phyloP scores from a whole-genome alignment of 306 rosid genomes.

The Pterocarpus macrocarpus region DNA sequence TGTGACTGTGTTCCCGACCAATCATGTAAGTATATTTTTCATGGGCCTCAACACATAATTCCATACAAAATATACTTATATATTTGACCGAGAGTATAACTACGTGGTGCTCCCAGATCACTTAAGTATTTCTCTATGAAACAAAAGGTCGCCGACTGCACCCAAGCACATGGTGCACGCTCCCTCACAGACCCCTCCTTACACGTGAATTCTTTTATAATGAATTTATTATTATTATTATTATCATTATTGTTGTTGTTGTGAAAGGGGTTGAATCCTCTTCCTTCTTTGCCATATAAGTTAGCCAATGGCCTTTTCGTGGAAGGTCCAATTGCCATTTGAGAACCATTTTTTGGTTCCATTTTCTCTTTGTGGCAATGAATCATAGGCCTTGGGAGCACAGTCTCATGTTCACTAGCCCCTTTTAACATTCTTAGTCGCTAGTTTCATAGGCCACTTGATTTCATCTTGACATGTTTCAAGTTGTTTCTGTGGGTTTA shows the following conservation, averaged over 20 bases:
- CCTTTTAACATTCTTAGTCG: not conserved
- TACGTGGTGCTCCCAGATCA: too few relatives aligned
- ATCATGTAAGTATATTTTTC: too few relatives aligned
- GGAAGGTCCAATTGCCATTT: slow-evolving; percentile 30
- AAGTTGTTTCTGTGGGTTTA: slow-evolving; percentile 27
- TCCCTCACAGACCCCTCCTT: slow-evolving; percentile 55
- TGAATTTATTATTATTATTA: slow-evolving; percentile 19
- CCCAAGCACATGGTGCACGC: slow-evolving; percentile 88
- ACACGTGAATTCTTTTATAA: slow-evolving; percentile 60
- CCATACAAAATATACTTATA: too few relatives aligned
- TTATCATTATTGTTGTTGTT: not conserved
- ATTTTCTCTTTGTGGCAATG: slow-evolving; percentile 29
- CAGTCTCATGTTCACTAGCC: not conserved
- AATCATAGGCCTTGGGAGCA: slow-evolving; percentile 16
- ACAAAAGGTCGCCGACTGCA: slow-evolving; percentile 66
- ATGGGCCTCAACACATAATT: too few relatives aligned
- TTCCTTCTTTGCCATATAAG: slow-evolving; percentile 22
- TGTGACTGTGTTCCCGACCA: too few relatives aligned
- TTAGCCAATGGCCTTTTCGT: slow-evolving; percentile 27
- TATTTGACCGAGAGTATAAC: too few relatives aligned
- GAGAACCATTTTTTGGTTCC: not conserved
- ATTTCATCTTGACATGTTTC: slow-evolving; percentile 27
- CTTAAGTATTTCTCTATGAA: not conserved
- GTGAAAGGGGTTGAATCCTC: not conserved
- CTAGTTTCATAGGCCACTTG: not conserved